Evolutionary conservation across 164 flowering plant genomes (phyloP), one percentile per base, ranked within the genome.

Genomic region (Tetracentron sinense): DNA sequence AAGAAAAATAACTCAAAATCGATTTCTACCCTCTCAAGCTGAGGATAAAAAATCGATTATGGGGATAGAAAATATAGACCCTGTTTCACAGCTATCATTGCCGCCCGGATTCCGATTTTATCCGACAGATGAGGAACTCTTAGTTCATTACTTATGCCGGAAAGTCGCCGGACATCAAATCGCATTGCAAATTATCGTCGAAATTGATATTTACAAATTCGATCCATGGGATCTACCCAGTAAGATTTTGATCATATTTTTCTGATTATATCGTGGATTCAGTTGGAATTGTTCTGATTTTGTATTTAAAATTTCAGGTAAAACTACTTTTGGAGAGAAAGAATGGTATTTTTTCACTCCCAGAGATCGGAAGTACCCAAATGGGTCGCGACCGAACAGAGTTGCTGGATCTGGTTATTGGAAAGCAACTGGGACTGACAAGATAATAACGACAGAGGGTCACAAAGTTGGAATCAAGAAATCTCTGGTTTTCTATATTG

Each of bases 391-490:
- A 0, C 69, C 69, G 14, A 66, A 66, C 61, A 27, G 69, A 20
- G 69, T 58, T 0, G 62, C 69, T 12, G 63, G 62, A 8, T 66
- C 62, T 6, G 69, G 69, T 10, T 66, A 56, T 10, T 66, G 69
- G 69, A 66, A 66, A 31, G 69, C 69, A 0, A 66, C 69, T 21
- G 69, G 69, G 6, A 66, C 62, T 6, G 69, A 66, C 30, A 66
- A 66, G 29, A 28, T 56, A 0, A 56, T 66, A 15, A 49, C 25
- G 4, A 56, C 48, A 1, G 31, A 57, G 10, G 69, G 69, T 8
- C 28, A 46, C 16, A 56, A 33, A 5, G 56, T 66, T 30, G 69
- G 69, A 27, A 38, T 66, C 26, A 66, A 66, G 63, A 66, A 66
- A 50, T 54, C 69, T 15, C 57, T 66, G 21, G 69, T 66, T 21